A percentile compares a stretch with the other conserved stretches of the same genome.
Conservation (phyloP, 805 yeast species). For the Diddensiella santjacobensis region DNA sequence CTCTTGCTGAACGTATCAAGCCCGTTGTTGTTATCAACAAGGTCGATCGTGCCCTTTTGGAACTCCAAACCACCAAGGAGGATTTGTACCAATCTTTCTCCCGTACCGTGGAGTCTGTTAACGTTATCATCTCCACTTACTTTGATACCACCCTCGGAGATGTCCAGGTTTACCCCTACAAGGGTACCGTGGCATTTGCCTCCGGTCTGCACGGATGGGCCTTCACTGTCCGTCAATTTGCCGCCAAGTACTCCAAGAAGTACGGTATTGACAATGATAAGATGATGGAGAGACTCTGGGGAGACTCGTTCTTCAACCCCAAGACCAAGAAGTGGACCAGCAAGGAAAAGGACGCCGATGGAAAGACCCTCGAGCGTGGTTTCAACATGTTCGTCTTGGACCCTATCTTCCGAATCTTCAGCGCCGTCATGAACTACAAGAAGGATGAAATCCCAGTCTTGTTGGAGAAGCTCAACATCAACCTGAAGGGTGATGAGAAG, state of each 20-base stretch:
- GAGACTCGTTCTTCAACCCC: constrained; percentile 99
- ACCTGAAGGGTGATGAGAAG: constrained; percentile 93
- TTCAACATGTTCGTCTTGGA: constrained; percentile 98
- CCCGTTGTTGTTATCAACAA: constrained; percentile 98
- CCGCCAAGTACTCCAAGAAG: constrained; percentile 96
- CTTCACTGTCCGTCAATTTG: constrained; percentile 98
- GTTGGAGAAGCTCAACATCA: constrained; percentile 89
- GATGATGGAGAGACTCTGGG: constrained; percentile 99
- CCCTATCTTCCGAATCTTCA: constrained; percentile 97
- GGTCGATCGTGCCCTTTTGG: constrained; percentile 99
- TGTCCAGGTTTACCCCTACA: constrained; percentile 97
- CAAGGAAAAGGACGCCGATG: constrained; percentile 92
- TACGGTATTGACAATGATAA: constrained; percentile 97
- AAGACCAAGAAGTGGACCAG: constrained; percentile 99
- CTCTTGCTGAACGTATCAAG: constrained; percentile 98
- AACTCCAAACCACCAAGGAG: constrained; percentile 98
- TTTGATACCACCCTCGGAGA: constrained; percentile 89
- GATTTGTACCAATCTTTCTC: constrained; percentile 97
- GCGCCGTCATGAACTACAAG: constrained; percentile 98
- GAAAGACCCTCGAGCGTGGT: constrained; percentile 95
- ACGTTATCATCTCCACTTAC: constrained; percentile 96
- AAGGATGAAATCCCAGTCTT: constrained; percentile 92
- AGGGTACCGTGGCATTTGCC: constrained; percentile 99
- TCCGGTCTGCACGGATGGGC: constrained; percentile 99
- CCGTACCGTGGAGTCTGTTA: constrained; percentile 98